Base-by-base conservation (phyloP, 1,139 yeast species). In the Debaryomyces sp. region DNA sequence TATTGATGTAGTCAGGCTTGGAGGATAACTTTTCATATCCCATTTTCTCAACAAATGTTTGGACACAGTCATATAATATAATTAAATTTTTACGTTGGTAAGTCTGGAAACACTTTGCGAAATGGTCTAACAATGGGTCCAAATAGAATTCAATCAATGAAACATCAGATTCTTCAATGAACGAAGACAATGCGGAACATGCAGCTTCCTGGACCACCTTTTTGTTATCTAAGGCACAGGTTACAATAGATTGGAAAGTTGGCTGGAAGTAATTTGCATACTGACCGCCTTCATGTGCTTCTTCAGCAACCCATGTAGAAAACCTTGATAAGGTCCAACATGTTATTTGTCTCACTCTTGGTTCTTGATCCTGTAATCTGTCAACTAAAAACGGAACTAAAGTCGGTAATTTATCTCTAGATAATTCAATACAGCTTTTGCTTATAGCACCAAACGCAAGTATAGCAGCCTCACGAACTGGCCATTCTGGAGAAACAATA, bases 131-230 rank as follows among this genome's bases (percentile, higher is more conserved):
- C 51, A 94, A 75, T 10, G 86, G 86, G 8, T 61, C 73, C 34
- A 72, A 57, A 50, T 71, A 74, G 41, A 57, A 61, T 50, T 78
- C 86, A 51, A 89, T 75, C 50, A 87, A 76, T 2, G 85, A 83
- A 1, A 81, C 62, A 50, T 89, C 91, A 18, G 95, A 79, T 52
- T 80, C 84, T 62, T 92, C 97, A 43, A 92, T 83, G 53, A 91
- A 87, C 45, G 85, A 84, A 0, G 96, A 86, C 45, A 94, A 78
- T 8, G 97, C 89, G 39, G 92, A 83, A 60, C 96, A 89, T 1
- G 96, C 97, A 45, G 96, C 87, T 61, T 91, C 96, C 70, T 94
- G 99, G 13, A 94, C 99, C 52, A 88, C 89, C 63, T 92, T 92
- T 70, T 90, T 90, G 49, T 75, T 77, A 66, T 94, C 98, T 56